These are phyloP conservation scores for Mycena haematopus DNA, from an alignment of 768 basidiomycete genomes.

Conservation along the genomic window DNA sequence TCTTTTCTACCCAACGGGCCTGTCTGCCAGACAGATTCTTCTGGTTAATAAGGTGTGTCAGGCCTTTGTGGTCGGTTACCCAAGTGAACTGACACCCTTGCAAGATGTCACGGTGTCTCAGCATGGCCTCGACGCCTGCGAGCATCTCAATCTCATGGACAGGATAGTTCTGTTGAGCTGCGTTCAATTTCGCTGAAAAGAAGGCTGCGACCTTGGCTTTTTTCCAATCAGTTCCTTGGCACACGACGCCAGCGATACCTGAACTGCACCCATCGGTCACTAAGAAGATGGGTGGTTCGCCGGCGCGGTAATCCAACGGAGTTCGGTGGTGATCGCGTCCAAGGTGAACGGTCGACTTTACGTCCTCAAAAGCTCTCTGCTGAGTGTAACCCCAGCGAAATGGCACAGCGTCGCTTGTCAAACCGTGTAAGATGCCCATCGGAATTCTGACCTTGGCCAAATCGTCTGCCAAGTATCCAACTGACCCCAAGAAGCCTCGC, in stretches of 20 bases:
- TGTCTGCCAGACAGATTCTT: background rate
- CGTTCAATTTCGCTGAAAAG: background rate
- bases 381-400: conserved; percentile 38
- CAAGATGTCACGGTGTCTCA: background rate
- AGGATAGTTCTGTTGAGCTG: too few relatives aligned
- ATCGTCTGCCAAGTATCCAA: conserved; percentile 42
- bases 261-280: background rate
- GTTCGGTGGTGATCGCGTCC: conserved; percentile 32
- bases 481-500: conserved; percentile 40
- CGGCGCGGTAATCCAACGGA: conserved; percentile 27
- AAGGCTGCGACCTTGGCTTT: background rate
- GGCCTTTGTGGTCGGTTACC: background rate
- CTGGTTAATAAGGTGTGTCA: background rate
- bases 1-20: background rate
- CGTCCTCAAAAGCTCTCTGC: conserved; percentile 42
- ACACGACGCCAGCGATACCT: background rate
- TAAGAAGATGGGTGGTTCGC: background rate
- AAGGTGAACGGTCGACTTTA: conserved; percentile 36
- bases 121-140: background rate
- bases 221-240: background rate
- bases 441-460: conserved; percentile 41
- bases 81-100: background rate
- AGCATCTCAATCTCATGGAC: background rate
- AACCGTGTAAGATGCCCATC: conserved; percentile 40
- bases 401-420: conserved; percentile 33